phyloP scores from a whole-genome alignment of 2,329 filamentous ascomycete genomes.

The Tolypocladium inflatum region DNA sequence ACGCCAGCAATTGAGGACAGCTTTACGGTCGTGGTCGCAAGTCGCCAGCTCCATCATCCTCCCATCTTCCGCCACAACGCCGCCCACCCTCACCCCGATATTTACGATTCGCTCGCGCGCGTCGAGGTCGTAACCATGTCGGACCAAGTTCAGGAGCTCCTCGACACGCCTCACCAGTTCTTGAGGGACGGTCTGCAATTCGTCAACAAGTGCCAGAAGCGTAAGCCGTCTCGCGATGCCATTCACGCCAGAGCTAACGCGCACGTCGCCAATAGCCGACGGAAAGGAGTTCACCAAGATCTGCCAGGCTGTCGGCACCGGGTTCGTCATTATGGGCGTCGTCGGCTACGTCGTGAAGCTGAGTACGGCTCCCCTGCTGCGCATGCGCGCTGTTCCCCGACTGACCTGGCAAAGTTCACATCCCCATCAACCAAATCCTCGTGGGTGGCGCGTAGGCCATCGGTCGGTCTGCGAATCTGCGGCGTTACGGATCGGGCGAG shows the following conservation, averaged over 20 bases:
- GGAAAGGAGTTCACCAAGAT: constrained; percentile 34
- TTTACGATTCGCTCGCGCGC: not conserved
- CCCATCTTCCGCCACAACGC: not conserved
- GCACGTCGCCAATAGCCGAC: constrained; percentile 20
- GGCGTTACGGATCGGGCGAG: not conserved
- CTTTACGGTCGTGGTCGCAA: not conserved
- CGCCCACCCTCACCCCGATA: not conserved
- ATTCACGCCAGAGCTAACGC: not conserved
- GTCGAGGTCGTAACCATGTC: constrained; percentile 36
- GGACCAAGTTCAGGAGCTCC: constrained; percentile 60
- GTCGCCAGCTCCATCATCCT: not conserved
- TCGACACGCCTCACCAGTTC: constrained; percentile 60
- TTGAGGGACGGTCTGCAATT: constrained; percentile 52
- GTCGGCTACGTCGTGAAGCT: constrained; percentile 64
- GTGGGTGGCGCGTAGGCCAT: constrained; percentile 51
- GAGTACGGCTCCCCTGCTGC: constrained; percentile 31
- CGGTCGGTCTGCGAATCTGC: not conserved
- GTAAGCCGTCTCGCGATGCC: constrained; percentile 25
- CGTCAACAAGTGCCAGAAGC: constrained; percentile 53
- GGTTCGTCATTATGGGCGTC: constrained; percentile 61
- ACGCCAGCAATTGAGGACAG: not conserved
- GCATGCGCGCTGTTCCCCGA: not conserved
- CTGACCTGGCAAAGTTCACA: constrained; percentile 43
- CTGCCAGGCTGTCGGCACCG: constrained; percentile 54
- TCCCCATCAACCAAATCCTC: constrained; percentile 61